Conservation (phyloP, 192 early-diverging fungal genomes). For the Coemansia sp. region DNA sequence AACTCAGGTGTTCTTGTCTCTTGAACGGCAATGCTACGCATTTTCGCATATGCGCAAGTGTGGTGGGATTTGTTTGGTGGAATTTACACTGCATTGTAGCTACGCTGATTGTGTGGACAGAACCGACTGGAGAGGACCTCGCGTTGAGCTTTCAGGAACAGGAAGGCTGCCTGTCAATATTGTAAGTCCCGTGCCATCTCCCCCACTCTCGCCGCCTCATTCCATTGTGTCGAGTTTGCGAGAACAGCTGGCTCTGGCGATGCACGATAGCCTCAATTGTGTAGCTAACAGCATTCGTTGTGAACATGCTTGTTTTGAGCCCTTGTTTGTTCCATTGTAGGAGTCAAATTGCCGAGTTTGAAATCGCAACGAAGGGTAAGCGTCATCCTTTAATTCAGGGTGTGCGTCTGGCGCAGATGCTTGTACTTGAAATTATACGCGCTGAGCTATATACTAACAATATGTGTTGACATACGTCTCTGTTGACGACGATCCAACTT, state of each 20-base stretch:
- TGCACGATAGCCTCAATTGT: neutral
- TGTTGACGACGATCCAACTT: neutral
- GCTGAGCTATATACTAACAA: neutral
- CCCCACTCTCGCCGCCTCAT: neutral
- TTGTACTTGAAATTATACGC: slow-evolving; percentile 13
- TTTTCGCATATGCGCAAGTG: neutral
- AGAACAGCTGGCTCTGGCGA: neutral
- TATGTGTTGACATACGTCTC: neutral
- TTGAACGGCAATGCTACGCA: neutral
- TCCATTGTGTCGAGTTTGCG: slow-evolving; percentile 9
- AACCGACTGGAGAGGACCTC: slow-evolving; percentile 69
- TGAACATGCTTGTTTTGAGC: neutral
- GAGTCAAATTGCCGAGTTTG: slow-evolving; percentile 54
- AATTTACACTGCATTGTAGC: slow-evolving; percentile 60
- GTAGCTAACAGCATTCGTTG: slow-evolving; percentile 1
- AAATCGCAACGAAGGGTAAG: slow-evolving; percentile 58
- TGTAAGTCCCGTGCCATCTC: slow-evolving; percentile 59
- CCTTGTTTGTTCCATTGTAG: slow-evolving; percentile 25
- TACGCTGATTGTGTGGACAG: slow-evolving; percentile 92
- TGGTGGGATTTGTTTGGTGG: neutral
- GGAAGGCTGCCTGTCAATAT: slow-evolving; percentile 82
- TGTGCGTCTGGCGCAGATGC: neutral
- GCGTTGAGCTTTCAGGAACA: slow-evolving; percentile 94
- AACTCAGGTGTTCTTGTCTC: neutral
- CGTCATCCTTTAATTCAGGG: neutral